Percentiles rank a stretch among this genome's conserved stretches.
Evolutionary conservation across 495 filamentous ascomycete species (phyloP).

Genomic region (Annulohypoxylon nitens): DNA sequence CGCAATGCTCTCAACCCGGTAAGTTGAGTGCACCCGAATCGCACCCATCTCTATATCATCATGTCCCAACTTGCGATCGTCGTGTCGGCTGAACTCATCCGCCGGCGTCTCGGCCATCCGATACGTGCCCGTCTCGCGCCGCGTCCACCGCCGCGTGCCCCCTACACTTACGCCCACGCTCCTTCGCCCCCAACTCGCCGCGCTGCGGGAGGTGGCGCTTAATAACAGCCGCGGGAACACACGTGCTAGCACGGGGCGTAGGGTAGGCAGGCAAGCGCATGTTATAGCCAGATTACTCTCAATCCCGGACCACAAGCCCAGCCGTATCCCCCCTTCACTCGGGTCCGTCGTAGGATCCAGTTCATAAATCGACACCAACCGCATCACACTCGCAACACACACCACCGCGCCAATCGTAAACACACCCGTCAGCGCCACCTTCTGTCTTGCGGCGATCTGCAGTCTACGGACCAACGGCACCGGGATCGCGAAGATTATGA

Average conservation of each 20-base stretch:
- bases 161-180: neutral
- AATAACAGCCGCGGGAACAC: conserved; percentile 41
- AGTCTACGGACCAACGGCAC: conserved; percentile 24
- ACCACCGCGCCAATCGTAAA: conserved; percentile 51
- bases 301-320: conserved; percentile 50
- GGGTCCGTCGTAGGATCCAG: conserved; percentile 21
- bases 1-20: neutral
- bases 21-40: neutral
- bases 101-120: conserved; percentile 26
- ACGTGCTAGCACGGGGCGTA: conserved; percentile 46
- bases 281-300: conserved; percentile 52
- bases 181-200: conserved; percentile 13
- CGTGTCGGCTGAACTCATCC: neutral
- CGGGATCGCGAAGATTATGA: conserved; percentile 47
- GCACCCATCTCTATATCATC: conserved; percentile 16
- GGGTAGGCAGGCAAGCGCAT: conserved; percentile 53
- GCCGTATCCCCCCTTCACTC: conserved; percentile 12
- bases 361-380: conserved; percentile 43
- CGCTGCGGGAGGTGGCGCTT: neutral
- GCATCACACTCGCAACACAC: conserved; percentile 49
- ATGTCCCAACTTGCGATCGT: neutral
- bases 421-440: conserved; percentile 45
- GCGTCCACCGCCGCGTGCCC: neutral
- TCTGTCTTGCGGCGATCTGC: conserved; percentile 40
- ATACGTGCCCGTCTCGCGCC: conserved; percentile 19